Evolutionary conservation across 805 yeast genomes (phyloP).

Genomic region (Kuraishia piskuri): DNA sequence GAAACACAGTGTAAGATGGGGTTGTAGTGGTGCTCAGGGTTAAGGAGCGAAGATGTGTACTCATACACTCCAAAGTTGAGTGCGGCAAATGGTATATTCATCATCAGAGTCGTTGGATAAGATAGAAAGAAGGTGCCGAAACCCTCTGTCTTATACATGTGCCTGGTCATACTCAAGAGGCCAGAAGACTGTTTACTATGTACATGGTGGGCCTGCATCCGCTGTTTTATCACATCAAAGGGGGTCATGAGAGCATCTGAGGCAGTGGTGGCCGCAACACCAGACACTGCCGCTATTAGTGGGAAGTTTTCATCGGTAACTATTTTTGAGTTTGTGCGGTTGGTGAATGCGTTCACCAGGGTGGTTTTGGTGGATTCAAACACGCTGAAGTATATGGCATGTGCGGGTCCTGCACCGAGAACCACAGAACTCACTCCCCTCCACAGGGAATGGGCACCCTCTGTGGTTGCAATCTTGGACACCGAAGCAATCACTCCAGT

Average conservation of each 20-base stretch:
- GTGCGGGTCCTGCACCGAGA: slow-evolving; percentile 99
- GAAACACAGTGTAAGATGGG: slow-evolving; percentile 88
- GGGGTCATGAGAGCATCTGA: slow-evolving; percentile 97
- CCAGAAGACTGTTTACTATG: slow-evolving; percentile 5
- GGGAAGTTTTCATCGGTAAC: slow-evolving; percentile 69
- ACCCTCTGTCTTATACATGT: slow-evolving; percentile 56
- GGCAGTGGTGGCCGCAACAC: slow-evolving; percentile 86
- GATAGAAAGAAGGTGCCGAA: slow-evolving; percentile 80
- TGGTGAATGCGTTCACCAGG: slow-evolving; percentile 27
- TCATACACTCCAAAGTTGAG: slow-evolving; percentile 91
- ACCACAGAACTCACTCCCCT: slow-evolving; percentile 89
- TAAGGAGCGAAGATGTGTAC: slow-evolving; percentile 64
- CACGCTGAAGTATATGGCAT: slow-evolving; percentile 92
- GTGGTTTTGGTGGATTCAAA: slow-evolving; percentile 73
- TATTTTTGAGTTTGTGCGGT: slow-evolving; percentile 31
- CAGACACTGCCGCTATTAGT: slow-evolving; percentile 75
- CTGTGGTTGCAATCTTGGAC: slow-evolving; percentile 70
- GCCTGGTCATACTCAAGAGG: slow-evolving; percentile 20
- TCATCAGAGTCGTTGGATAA: slow-evolving; percentile 86
- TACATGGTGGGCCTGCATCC: slow-evolving; percentile 59
- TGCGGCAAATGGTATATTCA: slow-evolving; percentile 94
- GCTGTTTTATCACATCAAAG: slow-evolving; percentile 88
- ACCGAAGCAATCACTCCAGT: slow-evolving; percentile 57
- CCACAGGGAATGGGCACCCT: slow-evolving; percentile 87
- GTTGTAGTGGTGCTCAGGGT: slow-evolving; percentile 72